phyloP scores from a whole-genome alignment of 139 green algal genomes.

The Haematococcus sp. region DNA sequence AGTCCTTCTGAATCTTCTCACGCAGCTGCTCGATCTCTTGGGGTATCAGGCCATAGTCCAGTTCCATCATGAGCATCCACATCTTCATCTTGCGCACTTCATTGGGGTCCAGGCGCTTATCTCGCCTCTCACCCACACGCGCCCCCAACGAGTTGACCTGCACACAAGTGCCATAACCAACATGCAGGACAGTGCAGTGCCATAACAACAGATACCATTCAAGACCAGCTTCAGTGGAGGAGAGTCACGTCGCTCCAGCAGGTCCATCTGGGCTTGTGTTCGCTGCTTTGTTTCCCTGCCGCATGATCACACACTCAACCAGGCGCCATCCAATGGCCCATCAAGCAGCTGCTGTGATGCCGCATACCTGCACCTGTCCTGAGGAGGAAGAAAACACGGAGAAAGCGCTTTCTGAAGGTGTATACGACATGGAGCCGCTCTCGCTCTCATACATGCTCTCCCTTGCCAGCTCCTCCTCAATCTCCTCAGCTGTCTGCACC shows the following conservation, averaged over 20 bases:
- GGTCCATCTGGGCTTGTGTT: too few species aligned
- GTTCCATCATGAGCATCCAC: constrained; percentile 11
- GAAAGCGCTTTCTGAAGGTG: neutral
- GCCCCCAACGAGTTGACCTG: neutral
- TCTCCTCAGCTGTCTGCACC: neutral
- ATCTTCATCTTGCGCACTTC: constrained; percentile 10
- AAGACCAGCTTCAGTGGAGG: too few species aligned
- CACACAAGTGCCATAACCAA: neutral
- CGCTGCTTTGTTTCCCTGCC: too few species aligned
- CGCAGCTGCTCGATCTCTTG: neutral
- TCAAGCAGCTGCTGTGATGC: too few species aligned
- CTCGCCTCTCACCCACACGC: constrained; percentile 8
- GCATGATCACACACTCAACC: too few species aligned
- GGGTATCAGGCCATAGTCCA: constrained; percentile 3
- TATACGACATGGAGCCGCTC: neutral
- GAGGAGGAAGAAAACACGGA: too few species aligned
- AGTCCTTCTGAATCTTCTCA: too few species aligned
- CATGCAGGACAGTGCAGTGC: too few species aligned
- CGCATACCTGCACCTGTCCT: too few species aligned
- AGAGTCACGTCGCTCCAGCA: too few species aligned
- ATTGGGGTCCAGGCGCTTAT: neutral
- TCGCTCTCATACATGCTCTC: neutral
- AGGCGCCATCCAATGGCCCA: too few species aligned
- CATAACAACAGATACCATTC: too few species aligned
- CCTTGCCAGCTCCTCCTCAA: neutral